Evolutionary conservation across 106 monocot species (phyloP).

Genomic region (Alisma plantagoaquatica): DNA sequence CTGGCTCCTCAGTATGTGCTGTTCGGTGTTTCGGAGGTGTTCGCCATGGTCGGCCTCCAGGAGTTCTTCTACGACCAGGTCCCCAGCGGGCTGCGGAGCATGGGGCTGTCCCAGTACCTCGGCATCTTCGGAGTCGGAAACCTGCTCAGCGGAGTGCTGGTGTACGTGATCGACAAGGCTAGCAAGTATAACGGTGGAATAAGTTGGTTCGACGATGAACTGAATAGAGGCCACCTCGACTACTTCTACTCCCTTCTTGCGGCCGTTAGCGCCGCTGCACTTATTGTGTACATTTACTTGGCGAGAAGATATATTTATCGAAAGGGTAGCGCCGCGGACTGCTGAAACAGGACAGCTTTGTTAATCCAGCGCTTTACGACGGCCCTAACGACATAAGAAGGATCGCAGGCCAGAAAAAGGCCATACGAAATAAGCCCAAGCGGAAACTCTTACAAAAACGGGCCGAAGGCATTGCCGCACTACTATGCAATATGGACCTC

Average conservation of each 20-base stretch:
- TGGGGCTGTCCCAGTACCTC: constrained; percentile 39
- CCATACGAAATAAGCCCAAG: too few relatives aligned
- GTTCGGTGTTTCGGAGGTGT: constrained; percentile 20
- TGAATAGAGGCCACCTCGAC: constrained; percentile 35
- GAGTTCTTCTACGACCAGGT: constrained; percentile 51
- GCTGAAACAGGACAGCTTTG: too few relatives aligned
- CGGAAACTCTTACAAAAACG: too few relatives aligned
- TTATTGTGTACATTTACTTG: constrained; percentile 19
- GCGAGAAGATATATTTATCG: constrained; percentile 10
- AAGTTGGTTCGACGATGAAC: constrained; percentile 34
- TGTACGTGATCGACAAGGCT: constrained; percentile 20
- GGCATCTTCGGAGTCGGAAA: constrained; percentile 46
- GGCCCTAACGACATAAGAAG: too few relatives aligned
- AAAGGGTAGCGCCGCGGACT: too few relatives aligned
- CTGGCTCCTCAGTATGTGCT: constrained; percentile 44
- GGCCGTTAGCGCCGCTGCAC: constrained; percentile 16
- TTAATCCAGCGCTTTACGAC: too few relatives aligned
- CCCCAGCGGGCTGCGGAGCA: constrained; percentile 28
- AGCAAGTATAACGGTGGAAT: constrained; percentile 16
- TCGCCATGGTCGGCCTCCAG: constrained; percentile 42
- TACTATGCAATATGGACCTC: too few relatives aligned
- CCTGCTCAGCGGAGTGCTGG: constrained; percentile 29
- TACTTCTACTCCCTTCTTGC: constrained; percentile 58
- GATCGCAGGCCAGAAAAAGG: too few relatives aligned
- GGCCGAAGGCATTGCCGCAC: too few relatives aligned